A percentile compares a stretch with the other conserved stretches of the same genome.
phyloP scores from a whole-genome alignment of 2,329 filamentous ascomycete genomes.

The Trichophyton mentagrophytes region DNA sequence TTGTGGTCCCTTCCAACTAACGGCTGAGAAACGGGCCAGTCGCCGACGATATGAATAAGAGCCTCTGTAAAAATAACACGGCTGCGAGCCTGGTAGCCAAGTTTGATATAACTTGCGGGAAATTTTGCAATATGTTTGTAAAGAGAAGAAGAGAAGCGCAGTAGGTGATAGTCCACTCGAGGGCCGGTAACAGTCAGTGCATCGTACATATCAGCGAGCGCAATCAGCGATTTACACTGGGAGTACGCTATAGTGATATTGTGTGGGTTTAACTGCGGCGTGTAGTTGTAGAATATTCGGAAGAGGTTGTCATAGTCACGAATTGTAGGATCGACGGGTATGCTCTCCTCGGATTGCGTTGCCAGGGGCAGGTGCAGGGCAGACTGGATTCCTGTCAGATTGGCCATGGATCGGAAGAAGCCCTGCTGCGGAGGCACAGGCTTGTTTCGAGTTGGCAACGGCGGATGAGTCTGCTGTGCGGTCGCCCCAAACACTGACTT shows the following conservation, averaged over 20 bases:
- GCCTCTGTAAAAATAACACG: conserved; percentile 78
- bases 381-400: conserved; percentile 49
- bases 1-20: conserved; percentile 50
- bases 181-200: conserved; percentile 77
- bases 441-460: conserved; percentile 48
- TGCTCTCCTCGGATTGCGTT: conserved; percentile 45
- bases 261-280: conserved; percentile 65
- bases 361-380: conserved; percentile 39
- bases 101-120: conserved; percentile 77
- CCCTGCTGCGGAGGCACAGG: conserved; percentile 48
- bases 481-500: conserved; percentile 41
- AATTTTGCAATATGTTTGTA: conserved; percentile 98
- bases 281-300: conserved; percentile 88
- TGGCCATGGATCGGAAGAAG: conserved; percentile 82
- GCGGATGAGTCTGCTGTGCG: conserved; percentile 20
- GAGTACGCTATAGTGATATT: conserved; percentile 89
- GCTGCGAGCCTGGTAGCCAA: conserved; percentile 74
- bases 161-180: conserved; percentile 80
- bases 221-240: conserved; percentile 81
- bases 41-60: conserved; percentile 83
- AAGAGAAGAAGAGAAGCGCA: conserved; percentile 78
- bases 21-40: conserved; percentile 73
- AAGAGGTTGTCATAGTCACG: conserved; percentile 94
- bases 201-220: conserved; percentile 88
- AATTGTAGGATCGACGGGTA: conserved; percentile 53